Conservation (phyloP, 495 filamentous ascomycete genomes). For the Lophiotrema nucula region DNA sequence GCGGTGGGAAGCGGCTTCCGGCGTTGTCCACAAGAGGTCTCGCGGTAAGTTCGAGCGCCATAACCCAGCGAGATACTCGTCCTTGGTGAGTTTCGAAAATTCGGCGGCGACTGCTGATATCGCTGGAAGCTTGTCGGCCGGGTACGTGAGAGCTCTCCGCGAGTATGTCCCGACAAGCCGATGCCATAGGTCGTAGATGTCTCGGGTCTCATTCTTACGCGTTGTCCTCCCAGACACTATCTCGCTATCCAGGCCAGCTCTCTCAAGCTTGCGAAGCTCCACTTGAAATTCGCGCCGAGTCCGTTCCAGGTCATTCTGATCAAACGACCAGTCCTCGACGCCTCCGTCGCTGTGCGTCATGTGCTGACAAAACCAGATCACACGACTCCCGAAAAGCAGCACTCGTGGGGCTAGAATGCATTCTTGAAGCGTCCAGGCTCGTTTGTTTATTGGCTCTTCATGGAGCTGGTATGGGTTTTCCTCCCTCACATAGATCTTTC, state of each 20-base stretch:
- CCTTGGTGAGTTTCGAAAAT: slow-evolving; percentile 18
- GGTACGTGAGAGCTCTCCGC: slow-evolving; percentile 16
- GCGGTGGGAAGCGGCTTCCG: background rate
- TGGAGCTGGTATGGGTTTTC: background rate
- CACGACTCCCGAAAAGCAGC: slow-evolving; percentile 1
- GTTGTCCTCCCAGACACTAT: background rate
- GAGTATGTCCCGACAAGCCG: background rate
- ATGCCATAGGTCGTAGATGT: slow-evolving; percentile 2
- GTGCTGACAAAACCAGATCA: slow-evolving; percentile 1
- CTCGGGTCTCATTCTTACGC: slow-evolving; percentile 2
- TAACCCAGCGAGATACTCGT: slow-evolving; percentile 35
- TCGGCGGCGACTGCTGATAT: slow-evolving; percentile 34
- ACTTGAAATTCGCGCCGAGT: slow-evolving; percentile 13
- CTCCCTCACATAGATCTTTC: slow-evolving; percentile 14
- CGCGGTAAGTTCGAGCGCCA: slow-evolving; percentile 30
- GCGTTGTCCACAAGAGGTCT: background rate
- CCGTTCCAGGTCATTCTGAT: slow-evolving; percentile 16
- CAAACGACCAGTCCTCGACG: slow-evolving; percentile 8
- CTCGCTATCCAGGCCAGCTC: background rate
- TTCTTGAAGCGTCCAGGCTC: slow-evolving; percentile 3
- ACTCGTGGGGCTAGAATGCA: background rate
- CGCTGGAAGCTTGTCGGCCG: slow-evolving; percentile 34
- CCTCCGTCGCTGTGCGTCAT: slow-evolving; percentile 1
- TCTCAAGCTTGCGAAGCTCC: slow-evolving; percentile 1
- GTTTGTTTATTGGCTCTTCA: background rate